Percentiles rank a stretch among this genome's conserved stretches.
Evolutionary conservation across 352 stramenopile genomes (phyloP).

Genomic region (Hyaloperonospora brassicae): DNA sequence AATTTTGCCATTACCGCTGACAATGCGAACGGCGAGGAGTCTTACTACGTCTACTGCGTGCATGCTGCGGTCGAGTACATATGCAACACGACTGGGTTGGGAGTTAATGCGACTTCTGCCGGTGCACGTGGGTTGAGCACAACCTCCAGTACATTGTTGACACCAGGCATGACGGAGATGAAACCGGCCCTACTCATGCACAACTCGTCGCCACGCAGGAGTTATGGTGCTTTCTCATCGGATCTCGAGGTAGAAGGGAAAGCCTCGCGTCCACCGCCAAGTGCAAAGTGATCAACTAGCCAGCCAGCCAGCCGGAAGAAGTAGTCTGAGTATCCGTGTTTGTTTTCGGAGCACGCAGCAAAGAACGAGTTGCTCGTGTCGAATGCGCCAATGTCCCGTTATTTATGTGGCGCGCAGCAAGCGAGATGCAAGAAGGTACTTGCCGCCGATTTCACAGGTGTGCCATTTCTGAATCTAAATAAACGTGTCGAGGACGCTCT

Average conservation of each 20-base stretch:
- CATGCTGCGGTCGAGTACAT: conserved; percentile 79
- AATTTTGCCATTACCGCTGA: conserved; percentile 73
- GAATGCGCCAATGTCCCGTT: conserved; percentile 22
- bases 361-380: conserved; percentile 8
- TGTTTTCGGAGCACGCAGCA: conserved; percentile 3
- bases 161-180: conserved; percentile 12
- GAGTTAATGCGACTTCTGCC: conserved; percentile 3
- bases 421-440: conserved; percentile 3
- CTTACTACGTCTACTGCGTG: conserved; percentile 87
- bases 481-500: conserved; percentile 15
- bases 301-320: conserved; percentile 16
- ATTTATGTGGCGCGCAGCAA: conserved; percentile 26
- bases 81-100: conserved; percentile 56
- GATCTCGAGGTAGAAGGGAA: conserved; percentile 17
- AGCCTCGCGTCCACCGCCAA: neutral
- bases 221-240: conserved; percentile 11
- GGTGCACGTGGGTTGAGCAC: conserved; percentile 9
- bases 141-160: conserved; percentile 19
- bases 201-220: conserved; percentile 11
- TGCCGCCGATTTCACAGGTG: conserved; percentile 5
- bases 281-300: neutral
- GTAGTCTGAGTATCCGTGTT: neutral
- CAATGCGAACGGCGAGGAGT: conserved; percentile 79
- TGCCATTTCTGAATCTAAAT: conserved; percentile 24
- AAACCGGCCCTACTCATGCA: conserved; percentile 19